Evolutionary conservation across 176 grass and related monocot species (phyloP).

Genomic region (Eragrostis nindensis): DNA sequence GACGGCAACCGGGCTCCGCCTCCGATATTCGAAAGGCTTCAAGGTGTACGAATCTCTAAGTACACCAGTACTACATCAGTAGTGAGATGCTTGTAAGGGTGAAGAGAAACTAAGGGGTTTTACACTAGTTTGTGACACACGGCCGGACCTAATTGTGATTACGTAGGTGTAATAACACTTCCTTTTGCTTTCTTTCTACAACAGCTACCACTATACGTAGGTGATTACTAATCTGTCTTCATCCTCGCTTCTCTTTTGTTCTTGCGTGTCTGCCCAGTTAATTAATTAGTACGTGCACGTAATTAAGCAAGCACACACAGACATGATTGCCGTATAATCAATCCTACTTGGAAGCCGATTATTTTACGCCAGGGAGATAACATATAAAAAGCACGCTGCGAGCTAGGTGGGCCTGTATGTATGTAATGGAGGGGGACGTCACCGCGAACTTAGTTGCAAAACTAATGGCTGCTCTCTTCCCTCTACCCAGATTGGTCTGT

Average conservation of each 20-base stretch:
- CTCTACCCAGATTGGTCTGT: neutral
- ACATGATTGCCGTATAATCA: constrained; percentile 39
- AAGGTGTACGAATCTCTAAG: neutral
- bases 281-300: neutral
- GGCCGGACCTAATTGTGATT: constrained; percentile 49
- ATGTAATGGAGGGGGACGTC: constrained; percentile 47
- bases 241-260: constrained; percentile 50
- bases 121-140: neutral
- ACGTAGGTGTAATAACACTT: neutral
- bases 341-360: constrained; percentile 45
- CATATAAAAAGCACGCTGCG: constrained; percentile 35
- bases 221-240: neutral
- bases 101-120: neutral
- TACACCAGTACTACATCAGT: no score
- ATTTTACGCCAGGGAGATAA: constrained; percentile 43
- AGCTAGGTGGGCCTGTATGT: no score
- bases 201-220: neutral
- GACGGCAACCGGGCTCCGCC: neutral
- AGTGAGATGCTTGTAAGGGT: neutral
- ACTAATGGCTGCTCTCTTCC: constrained; percentile 14
- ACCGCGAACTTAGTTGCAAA: neutral
- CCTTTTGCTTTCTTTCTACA: neutral
- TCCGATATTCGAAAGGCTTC: neutral
- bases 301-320: constrained; percentile 4
- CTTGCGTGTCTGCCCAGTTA: neutral